Conservation (phyloP, 495 filamentous ascomycete genomes). For the Emericellopsis terricola region DNA sequence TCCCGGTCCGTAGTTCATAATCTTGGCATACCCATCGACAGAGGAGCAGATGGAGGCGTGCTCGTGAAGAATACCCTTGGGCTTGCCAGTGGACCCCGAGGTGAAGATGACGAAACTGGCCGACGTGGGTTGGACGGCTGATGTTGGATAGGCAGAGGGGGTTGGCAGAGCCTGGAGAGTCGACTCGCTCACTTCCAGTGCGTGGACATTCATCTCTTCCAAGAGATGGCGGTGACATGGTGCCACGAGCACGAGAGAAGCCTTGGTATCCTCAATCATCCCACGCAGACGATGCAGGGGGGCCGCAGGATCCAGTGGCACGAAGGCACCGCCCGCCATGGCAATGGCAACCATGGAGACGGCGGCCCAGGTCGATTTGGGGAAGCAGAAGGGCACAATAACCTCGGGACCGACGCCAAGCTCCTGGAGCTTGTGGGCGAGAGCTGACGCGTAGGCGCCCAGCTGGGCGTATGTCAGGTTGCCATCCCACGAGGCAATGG, state of each 20-base stretch:
- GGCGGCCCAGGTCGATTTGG: slow-evolving; percentile 24
- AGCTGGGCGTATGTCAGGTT: slow-evolving; percentile 21
- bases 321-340: slow-evolving; percentile 7
- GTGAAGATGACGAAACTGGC: slow-evolving; percentile 25
- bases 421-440: slow-evolving; percentile 22
- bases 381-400: slow-evolving; percentile 25
- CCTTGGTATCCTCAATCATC: too few species aligned
- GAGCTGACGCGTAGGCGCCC: slow-evolving; percentile 21
- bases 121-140: too few species aligned
- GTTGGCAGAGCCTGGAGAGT: too few species aligned
- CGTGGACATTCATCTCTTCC: too few species aligned
- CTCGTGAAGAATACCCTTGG: slow-evolving; percentile 22
- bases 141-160: too few species aligned
- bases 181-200: too few species aligned
- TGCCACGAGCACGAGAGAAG: too few species aligned
- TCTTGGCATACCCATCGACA: slow-evolving; percentile 14
- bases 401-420: slow-evolving; percentile 20
- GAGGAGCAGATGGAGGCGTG: slow-evolving; percentile 17
- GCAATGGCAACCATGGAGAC: slow-evolving; percentile 29
- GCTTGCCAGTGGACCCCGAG: slow-evolving; percentile 34
- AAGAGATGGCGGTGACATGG: too few species aligned
- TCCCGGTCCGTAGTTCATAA: slow-evolving; percentile 21
- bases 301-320: background rate
- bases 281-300: too few species aligned
- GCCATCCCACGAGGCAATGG: slow-evolving; percentile 32